A percentile compares a stretch with the other conserved stretches of the same genome.
Evolutionary conservation across 768 basidiomycete species (phyloP).

Genomic region (Tylopilus felleus): DNA sequence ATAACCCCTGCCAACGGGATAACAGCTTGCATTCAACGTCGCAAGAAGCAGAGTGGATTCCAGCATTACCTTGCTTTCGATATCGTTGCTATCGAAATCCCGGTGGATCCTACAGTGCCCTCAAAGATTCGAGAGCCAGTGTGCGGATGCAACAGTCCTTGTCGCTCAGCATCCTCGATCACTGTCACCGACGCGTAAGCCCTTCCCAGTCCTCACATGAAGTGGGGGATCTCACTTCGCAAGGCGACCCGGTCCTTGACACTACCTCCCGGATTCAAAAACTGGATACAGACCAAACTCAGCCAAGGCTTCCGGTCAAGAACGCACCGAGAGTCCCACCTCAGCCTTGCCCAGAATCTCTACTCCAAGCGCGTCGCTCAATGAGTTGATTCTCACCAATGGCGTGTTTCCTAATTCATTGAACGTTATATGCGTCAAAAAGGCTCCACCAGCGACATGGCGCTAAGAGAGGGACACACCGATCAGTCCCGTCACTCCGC

Average conservation of each 20-base stretch:
- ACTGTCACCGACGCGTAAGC: conserved; percentile 46
- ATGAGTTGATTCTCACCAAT: conserved; percentile 82
- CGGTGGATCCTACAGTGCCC: conserved; percentile 94
- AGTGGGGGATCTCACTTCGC: conserved; percentile 54
- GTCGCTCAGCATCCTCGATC: conserved; percentile 88
- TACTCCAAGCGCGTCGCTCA: conserved; percentile 87
- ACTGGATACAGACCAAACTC: conserved; percentile 62
- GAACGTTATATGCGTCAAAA: background rate
- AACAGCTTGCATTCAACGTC: background rate
- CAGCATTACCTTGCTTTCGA: conserved; percentile 70
- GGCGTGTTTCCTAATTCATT: conserved; percentile 81
- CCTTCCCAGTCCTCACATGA: background rate
- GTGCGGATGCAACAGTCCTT: conserved; percentile 77
- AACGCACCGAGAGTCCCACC: conserved; percentile 39
- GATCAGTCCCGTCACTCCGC: conserved; percentile 81
- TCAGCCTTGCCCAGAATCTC: conserved; percentile 97
- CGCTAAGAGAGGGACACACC: conserved; percentile 44
- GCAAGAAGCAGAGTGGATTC: background rate
- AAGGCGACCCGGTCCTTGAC: conserved; percentile 98
- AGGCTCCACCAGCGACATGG: background rate
- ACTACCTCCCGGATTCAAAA: conserved; percentile 94
- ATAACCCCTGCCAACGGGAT: conserved; percentile 61
- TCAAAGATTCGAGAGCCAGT: conserved; percentile 94
- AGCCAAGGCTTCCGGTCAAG: background rate
- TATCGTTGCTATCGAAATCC: conserved; percentile 94